Evolutionary conservation across 148 eudicot genomes (phyloP).

Genomic region (Dysphania ambrosioides): DNA sequence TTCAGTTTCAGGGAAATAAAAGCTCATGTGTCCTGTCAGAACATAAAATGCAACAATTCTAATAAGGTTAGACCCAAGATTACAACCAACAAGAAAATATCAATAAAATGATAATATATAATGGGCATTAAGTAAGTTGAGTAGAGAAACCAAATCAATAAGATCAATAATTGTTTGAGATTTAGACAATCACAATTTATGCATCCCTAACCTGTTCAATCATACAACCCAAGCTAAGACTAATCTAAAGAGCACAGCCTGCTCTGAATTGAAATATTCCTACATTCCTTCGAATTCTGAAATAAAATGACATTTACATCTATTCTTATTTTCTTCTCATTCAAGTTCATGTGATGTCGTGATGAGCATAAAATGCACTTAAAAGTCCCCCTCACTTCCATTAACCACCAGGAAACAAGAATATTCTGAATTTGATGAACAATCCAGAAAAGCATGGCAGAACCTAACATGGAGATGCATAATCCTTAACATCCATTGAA

Average conservation of each 20-base stretch:
- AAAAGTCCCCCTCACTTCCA: background rate
- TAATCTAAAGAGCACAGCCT: no score
- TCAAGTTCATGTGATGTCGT: background rate
- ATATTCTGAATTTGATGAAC: background rate
- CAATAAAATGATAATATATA: background rate
- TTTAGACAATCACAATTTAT: background rate
- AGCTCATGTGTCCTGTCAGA: constrained; percentile 76
- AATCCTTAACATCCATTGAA: background rate
- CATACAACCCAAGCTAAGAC: background rate
- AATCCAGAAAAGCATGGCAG: background rate
- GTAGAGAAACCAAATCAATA: background rate
- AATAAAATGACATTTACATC: background rate
- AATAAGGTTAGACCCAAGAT: background rate
- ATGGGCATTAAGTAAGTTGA: background rate
- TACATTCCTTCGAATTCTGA: background rate
- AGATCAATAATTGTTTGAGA: background rate
- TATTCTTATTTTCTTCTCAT: background rate
- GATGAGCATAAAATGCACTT: background rate
- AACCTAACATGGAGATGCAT: background rate
- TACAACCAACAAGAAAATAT: constrained; percentile 3
- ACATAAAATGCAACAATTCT: background rate
- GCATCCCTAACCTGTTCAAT: background rate
- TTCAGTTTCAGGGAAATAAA: constrained; percentile 71
- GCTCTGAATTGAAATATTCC: background rate
- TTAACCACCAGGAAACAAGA: background rate